These are phyloP conservation scores for Ambispora gerdemannii DNA, from an alignment of 192 early-diverging fungal species.

Conservation along the genomic window DNA sequence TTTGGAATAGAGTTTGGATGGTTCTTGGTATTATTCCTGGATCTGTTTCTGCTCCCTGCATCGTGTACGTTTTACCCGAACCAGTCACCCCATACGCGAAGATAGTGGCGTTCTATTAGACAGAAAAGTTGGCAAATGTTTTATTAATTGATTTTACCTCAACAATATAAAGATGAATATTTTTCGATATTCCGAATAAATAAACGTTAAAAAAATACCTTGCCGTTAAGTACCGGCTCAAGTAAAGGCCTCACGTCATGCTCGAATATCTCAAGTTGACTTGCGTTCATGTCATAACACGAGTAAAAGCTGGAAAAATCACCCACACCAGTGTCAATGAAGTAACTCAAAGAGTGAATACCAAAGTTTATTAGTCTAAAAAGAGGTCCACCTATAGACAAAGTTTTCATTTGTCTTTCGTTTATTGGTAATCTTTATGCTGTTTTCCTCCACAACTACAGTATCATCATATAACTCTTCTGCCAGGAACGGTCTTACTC, in stretches of 20 bases:
- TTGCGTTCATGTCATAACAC: slow-evolving; percentile 45
- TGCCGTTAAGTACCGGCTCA: slow-evolving; percentile 52
- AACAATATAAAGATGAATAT: too few relatives aligned
- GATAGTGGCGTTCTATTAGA: slow-evolving; percentile 60
- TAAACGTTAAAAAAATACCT: slow-evolving; percentile 28
- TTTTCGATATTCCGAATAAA: neutral
- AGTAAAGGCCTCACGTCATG: slow-evolving; percentile 56
- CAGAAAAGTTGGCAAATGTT: too few relatives aligned
- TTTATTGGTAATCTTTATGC: slow-evolving; percentile 53
- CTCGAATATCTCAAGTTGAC: slow-evolving; percentile 49
- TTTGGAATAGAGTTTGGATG: slow-evolving; percentile 52
- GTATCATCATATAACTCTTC: slow-evolving; percentile 50
- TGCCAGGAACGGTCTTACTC: slow-evolving; percentile 58
- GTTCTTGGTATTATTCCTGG: slow-evolving; percentile 64
- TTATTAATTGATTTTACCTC: too few relatives aligned
- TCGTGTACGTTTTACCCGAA: slow-evolving; percentile 64
- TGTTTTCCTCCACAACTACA: slow-evolving; percentile 38
- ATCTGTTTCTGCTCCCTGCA: slow-evolving; percentile 49
- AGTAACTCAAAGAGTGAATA: too few relatives aligned
- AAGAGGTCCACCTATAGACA: slow-evolving; percentile 32
- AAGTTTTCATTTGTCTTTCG: slow-evolving; percentile 49
- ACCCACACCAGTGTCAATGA: too few relatives aligned
- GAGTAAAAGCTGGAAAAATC: slow-evolving; percentile 42
- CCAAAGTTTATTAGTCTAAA: slow-evolving; percentile 1
- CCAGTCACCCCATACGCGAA: slow-evolving; percentile 71